These are phyloP conservation scores for Phytophthora melonis DNA, from an alignment of 352 stramenopile species.

Conservation along the genomic window DNA sequence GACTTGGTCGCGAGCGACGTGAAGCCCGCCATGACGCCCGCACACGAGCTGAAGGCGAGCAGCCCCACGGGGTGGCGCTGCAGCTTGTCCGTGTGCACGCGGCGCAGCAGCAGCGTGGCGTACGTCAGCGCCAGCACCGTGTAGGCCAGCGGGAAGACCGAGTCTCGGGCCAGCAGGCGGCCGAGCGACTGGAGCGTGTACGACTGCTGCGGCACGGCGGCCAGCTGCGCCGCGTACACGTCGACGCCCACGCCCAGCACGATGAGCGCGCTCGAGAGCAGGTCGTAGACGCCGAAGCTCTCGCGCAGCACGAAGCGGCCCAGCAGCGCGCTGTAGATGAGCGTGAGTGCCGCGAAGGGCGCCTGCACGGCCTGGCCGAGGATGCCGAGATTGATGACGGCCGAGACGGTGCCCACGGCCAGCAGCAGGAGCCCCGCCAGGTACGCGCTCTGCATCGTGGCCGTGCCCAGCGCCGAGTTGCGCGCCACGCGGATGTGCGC, in stretches of 20 bases:
- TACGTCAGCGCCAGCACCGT: constrained; percentile 58
- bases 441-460: constrained; percentile 71
- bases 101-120: constrained; percentile 60
- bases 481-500: constrained; percentile 67
- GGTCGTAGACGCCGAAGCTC: constrained; percentile 55
- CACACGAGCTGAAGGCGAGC: constrained; percentile 76
- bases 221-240: constrained; percentile 65
- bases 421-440: constrained; percentile 66
- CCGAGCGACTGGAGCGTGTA: constrained; percentile 70
- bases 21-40: constrained; percentile 81
- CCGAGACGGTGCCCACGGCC: constrained; percentile 72
- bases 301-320: constrained; percentile 73
- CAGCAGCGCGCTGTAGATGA: constrained; percentile 82
- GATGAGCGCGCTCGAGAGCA: constrained; percentile 72
- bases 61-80: constrained; percentile 63
- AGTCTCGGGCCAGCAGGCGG: constrained; percentile 60
- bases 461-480: constrained; percentile 59
- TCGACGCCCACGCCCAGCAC: constrained; percentile 67
- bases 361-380: constrained; percentile 81
- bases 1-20: constrained; percentile 84
- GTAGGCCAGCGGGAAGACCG: constrained; percentile 65
- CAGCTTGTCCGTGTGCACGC: constrained; percentile 60
- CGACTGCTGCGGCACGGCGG: constrained; percentile 49
- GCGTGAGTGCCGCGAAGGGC: constrained; percentile 80
- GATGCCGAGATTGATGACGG: constrained; percentile 76